Conservation (phyloP, 2,329 filamentous ascomycete genomes). For the Fusarium dlaminii region DNA sequence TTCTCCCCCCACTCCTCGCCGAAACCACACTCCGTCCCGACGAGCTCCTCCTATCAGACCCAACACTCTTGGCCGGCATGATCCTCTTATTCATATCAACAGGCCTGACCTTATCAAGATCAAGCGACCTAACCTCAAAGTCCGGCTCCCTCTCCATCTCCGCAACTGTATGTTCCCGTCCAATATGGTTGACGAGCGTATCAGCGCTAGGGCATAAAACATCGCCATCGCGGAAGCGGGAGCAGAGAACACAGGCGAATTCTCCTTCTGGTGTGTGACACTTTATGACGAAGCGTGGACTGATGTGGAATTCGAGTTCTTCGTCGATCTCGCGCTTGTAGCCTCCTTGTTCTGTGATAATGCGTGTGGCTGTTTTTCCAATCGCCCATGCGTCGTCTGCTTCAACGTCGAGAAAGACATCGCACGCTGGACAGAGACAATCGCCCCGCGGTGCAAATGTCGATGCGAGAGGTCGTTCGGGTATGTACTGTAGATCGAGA, state of each 20-base stretch:
- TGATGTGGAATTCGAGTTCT: constrained; percentile 35
- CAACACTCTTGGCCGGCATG: constrained; percentile 1
- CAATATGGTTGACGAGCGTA: constrained; percentile 33
- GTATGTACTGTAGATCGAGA: constrained; percentile 32
- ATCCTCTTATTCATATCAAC: constrained; percentile 14
- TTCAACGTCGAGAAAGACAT: constrained; percentile 25
- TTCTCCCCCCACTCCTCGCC: background rate
- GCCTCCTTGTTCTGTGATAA: constrained; percentile 23
- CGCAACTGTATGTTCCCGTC: constrained; percentile 17
- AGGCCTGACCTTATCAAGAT: constrained; percentile 11
- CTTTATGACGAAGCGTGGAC: constrained; percentile 38
- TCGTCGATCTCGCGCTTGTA: constrained; percentile 36
- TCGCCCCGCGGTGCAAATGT: constrained; percentile 27
- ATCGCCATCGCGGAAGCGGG: constrained; percentile 30
- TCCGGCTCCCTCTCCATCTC: constrained; percentile 39
- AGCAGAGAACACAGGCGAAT: constrained; percentile 38
- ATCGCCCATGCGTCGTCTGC: constrained; percentile 37
- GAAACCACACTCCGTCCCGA: background rate
- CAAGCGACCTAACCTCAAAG: constrained; percentile 25
- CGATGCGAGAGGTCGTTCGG: constrained; percentile 20
- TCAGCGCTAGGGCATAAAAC: constrained; percentile 32
- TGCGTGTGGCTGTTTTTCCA: constrained; percentile 21
- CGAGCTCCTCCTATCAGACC: background rate
- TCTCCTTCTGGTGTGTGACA: constrained; percentile 38
- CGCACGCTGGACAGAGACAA: constrained; percentile 34